Base-by-base conservation (phyloP, 2,329 filamentous ascomycete genomes). In the Pseudocercospora fuligena region DNA sequence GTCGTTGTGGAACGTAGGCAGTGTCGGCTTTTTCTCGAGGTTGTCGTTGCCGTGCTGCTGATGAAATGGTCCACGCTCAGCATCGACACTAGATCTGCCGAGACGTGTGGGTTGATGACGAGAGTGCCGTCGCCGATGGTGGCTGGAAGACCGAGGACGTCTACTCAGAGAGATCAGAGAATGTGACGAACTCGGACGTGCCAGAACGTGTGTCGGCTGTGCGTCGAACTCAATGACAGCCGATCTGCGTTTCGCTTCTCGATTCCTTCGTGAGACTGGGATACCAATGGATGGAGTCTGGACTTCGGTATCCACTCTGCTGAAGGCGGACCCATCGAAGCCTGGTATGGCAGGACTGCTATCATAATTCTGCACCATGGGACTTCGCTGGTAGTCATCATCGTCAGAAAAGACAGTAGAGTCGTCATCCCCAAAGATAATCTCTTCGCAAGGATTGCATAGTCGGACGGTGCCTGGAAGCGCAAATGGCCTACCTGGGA, bases 1-100 rank as follows among this genome's bases (percentile, higher is more conserved):
- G 82, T 99, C 95, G 75, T 95, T 93, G 77, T 99, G 95, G 73
- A 99, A 98, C n/a, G 93, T 93, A 16, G 94, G 90, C 40, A 97
- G 85, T 49, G 89, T 88, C 7, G 88, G 51, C 69, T 89, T 90
- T 69, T 86, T 88, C 3, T 85, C 82, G 57, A 93, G 90, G 61
- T 96, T 88, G 19, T 85, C 82, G 11, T 89, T 85, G 66, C 90
- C 91, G 3, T 36, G 56, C 56, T 58, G 56, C 63, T 93, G 85
- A 74, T 92, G 92, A 72, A 98, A 98, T 0, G 95, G 95, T 0
- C 92, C 94, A 65, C 92, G 87, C 68, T 97, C 92, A 53, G 63
- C 59, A 66, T 96, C 92, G 19, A 89, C 83, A 5, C 86, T 84
- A 6, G 87, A 79, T 76, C 92, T 95, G 72, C 94, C 88, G 6